These are phyloP conservation scores for Hygrocybe coccinea DNA, from an alignment of 768 basidiomycete species.

Conservation along the genomic window DNA sequence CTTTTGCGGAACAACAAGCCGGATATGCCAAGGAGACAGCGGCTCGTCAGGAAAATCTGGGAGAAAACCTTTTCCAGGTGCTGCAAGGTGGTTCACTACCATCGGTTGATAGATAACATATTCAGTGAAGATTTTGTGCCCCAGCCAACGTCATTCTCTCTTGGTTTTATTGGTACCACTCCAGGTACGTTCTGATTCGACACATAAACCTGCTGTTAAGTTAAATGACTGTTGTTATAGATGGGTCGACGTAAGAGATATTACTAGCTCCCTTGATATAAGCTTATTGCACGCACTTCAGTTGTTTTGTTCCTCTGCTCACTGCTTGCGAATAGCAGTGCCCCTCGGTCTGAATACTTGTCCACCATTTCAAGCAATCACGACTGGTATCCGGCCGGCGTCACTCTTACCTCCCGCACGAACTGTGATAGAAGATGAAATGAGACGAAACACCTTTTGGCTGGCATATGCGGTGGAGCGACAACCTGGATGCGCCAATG, in stretches of 20 bases:
- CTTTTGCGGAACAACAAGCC: slow-evolving; percentile 64
- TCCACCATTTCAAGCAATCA: slow-evolving; percentile 60
- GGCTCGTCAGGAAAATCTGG: slow-evolving; percentile 44
- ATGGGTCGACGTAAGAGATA: too few relatives aligned
- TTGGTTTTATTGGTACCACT: slow-evolving; percentile 74
- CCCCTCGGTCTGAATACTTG: slow-evolving; percentile 69
- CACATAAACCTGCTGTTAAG: background rate
- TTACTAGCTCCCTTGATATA: too few relatives aligned
- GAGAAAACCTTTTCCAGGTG: slow-evolving; percentile 52
- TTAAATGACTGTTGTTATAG: too few relatives aligned
- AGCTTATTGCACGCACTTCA: slow-evolving; percentile 23
- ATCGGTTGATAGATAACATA: background rate
- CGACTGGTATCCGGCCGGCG: slow-evolving; percentile 51
- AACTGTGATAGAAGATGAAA: slow-evolving; percentile 65
- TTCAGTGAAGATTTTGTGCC: background rate
- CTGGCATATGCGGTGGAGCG: slow-evolving; percentile 66
- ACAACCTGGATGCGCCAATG: slow-evolving; percentile 60
- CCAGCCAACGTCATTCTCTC: slow-evolving; percentile 58
- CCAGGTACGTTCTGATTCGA: slow-evolving; percentile 41
- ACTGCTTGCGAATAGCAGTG: slow-evolving; percentile 52
- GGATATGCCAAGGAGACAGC: slow-evolving; percentile 48
- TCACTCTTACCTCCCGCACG: slow-evolving; percentile 57
- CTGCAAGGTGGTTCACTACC: slow-evolving; percentile 50
- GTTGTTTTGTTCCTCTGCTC: slow-evolving; percentile 58
- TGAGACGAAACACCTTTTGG: slow-evolving; percentile 70